phyloP scores from a whole-genome alignment of 305 asterid species.

The Rubia tinctorum region DNA sequence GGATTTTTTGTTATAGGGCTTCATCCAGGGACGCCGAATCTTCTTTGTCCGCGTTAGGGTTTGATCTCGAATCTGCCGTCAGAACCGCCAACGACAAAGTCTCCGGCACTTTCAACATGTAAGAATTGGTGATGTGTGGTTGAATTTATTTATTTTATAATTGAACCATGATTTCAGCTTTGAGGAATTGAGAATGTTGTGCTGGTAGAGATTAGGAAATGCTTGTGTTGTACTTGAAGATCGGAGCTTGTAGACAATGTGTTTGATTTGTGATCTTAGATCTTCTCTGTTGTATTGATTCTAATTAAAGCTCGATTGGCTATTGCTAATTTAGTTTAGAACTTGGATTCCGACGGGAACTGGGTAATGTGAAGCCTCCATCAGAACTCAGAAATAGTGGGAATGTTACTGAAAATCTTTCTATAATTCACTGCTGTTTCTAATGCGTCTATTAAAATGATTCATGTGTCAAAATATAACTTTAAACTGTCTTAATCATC shows the following conservation, averaged over 20 bases:
- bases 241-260: neutral
- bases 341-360: too few species aligned
- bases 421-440: neutral
- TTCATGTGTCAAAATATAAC: neutral
- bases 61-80: slow-evolving; percentile 89
- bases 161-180: neutral
- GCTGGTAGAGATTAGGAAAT: neutral
- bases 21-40: too few species aligned
- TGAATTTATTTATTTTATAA: neutral
- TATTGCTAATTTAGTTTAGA: too few species aligned
- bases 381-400: neutral
- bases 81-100: slow-evolving; percentile 71
- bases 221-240: neutral
- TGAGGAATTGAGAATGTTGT: neutral
- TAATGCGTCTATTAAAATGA: neutral
- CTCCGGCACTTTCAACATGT: slow-evolving; percentile 73
- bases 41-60: slow-evolving; percentile 32
- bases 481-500: too few species aligned
- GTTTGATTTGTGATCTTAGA: neutral
- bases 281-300: neutral
- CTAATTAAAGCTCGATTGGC: neutral
- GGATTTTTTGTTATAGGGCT: too few species aligned
- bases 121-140: slow-evolving; percentile 20
- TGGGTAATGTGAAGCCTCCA: neutral
- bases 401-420: neutral